phyloP scores from a whole-genome alignment of 1,284 basidiomycete species.

The Cutaneotrichosporon dermatis region DNA sequence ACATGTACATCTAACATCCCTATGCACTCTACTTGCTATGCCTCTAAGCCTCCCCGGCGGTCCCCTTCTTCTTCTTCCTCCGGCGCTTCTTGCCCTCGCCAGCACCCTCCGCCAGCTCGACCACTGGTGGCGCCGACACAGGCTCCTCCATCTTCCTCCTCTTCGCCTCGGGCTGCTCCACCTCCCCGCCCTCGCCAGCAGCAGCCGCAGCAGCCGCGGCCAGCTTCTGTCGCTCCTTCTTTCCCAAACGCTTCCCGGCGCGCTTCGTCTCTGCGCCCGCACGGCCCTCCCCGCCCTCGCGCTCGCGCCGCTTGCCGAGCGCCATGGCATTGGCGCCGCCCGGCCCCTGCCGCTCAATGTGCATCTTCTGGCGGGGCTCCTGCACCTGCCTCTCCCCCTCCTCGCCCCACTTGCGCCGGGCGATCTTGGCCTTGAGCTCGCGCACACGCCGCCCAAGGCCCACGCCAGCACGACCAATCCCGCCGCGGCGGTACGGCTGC shows the following conservation, averaged over 20 bases:
- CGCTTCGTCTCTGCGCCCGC: slow-evolving; percentile 42
- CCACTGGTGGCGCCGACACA: slow-evolving; percentile 42
- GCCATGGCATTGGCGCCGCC: slow-evolving; percentile 16
- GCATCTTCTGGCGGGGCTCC: not conserved
- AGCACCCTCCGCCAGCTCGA: slow-evolving; percentile 1
- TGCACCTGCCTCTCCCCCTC: slow-evolving; percentile 30
- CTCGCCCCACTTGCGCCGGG: slow-evolving; percentile 52
- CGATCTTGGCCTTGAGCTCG: slow-evolving; percentile 65
- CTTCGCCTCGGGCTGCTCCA: slow-evolving; percentile 9
- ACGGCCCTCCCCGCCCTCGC: slow-evolving; percentile 9
- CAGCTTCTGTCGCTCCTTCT: slow-evolving; percentile 48
- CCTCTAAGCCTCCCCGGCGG: not conserved
- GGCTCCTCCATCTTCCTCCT: slow-evolving; percentile 10
- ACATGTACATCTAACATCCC: too few species aligned
- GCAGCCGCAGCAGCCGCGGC: slow-evolving; percentile 9
- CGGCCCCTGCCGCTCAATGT: not conserved
- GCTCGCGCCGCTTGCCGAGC: slow-evolving; percentile 12
- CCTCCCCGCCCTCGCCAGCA: slow-evolving; percentile 48
- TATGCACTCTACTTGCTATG: not conserved
- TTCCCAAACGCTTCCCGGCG: slow-evolving; percentile 52
- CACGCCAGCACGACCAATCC: slow-evolving; percentile 53
- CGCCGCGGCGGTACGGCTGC: slow-evolving; percentile 73
- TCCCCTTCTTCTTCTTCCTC: slow-evolving; percentile 20
- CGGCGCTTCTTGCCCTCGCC: slow-evolving; percentile 22
- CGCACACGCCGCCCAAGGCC: slow-evolving; percentile 68